Evolutionary conservation across 2,329 filamentous ascomycete species (phyloP).

Genomic region (Tolypocladium ovalisporum): DNA sequence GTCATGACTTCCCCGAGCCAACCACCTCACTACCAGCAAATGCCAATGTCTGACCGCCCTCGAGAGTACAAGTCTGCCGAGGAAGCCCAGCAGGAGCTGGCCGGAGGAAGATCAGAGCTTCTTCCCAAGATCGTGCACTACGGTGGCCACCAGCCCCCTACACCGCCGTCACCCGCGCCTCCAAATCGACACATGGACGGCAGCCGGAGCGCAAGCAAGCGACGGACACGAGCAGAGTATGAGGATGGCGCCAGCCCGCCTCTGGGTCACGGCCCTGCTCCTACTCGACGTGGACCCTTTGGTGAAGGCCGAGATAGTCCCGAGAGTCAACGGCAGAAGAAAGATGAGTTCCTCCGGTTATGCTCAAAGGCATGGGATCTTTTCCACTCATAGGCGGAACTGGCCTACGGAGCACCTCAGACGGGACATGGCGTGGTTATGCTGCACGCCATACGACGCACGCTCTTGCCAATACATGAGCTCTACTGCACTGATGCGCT

Average conservation of each 20-base stretch:
- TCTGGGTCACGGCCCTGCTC: conserved; percentile 60
- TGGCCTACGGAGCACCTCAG: background rate
- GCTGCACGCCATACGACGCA: background rate
- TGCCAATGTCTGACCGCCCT: conserved; percentile 49
- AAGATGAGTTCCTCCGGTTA: conserved; percentile 79
- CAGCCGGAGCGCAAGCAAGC: conserved; percentile 51
- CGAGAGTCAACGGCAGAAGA: conserved; percentile 74
- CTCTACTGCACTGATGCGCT: background rate
- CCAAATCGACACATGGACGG: conserved; percentile 35
- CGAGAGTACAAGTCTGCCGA: conserved; percentile 93
- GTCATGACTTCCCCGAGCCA: conserved; percentile 72
- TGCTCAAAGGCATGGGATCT: conserved; percentile 92
- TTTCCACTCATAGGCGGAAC: conserved; percentile 64
- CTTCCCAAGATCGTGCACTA: conserved; percentile 93
- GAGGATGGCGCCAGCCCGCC: conserved; percentile 86
- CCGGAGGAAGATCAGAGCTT: conserved; percentile 84
- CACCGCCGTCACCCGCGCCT: conserved; percentile 70
- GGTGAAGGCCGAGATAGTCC: conserved; percentile 74
- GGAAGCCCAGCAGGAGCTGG: conserved; percentile 82
- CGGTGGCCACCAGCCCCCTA: conserved; percentile 84
- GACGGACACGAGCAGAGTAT: conserved; percentile 80
- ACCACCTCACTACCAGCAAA: conserved; percentile 39
- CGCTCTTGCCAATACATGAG: background rate
- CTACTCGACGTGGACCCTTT: conserved; percentile 57
- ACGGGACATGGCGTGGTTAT: conserved; percentile 1